phyloP scores from a whole-genome alignment of 352 stramenopile species.

The Pythium myriotylum region DNA sequence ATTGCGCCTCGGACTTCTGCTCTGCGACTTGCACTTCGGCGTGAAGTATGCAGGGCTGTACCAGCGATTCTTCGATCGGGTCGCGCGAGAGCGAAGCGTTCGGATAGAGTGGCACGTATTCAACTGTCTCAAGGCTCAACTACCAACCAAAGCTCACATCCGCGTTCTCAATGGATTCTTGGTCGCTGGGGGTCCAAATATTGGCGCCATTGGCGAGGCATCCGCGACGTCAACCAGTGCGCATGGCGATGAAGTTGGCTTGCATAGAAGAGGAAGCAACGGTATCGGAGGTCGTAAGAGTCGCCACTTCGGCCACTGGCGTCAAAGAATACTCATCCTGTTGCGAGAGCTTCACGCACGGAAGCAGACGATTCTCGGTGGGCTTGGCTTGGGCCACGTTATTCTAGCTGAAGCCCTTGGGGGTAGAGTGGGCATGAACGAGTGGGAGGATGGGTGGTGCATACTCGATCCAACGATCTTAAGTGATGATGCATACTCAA shows the following conservation, averaged over 20 bases:
- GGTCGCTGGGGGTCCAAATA: slow-evolving; percentile 37
- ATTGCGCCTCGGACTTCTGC: slow-evolving; percentile 38
- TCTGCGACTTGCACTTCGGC: slow-evolving; percentile 47
- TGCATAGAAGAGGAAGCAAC: neutral
- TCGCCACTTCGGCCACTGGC: slow-evolving; percentile 22
- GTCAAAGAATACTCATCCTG: slow-evolving; percentile 24
- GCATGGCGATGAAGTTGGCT: neutral
- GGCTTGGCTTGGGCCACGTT: slow-evolving; percentile 40
- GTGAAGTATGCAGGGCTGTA: slow-evolving; percentile 43
- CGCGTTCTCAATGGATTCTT: slow-evolving; percentile 35
- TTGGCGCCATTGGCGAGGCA: slow-evolving; percentile 1
- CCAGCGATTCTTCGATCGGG: slow-evolving; percentile 38
- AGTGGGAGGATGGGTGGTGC: slow-evolving; percentile 33
- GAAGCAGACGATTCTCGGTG: slow-evolving; percentile 27
- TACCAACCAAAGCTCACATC: slow-evolving; percentile 34
- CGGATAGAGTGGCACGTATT: slow-evolving; percentile 41
- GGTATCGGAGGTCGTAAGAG: slow-evolving; percentile 19
- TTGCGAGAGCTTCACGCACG: slow-evolving; percentile 32
- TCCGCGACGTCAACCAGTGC: neutral
- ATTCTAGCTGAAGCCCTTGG: slow-evolving; percentile 29
- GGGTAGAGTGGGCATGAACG: slow-evolving; percentile 21
- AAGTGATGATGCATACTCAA: neutral
- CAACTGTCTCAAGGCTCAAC: slow-evolving; percentile 42
- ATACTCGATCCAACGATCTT: slow-evolving; percentile 25
- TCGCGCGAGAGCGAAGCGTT: slow-evolving; percentile 25